These are phyloP conservation scores for Amaranthus tricolor DNA, from an alignment of 179 eudicot genomes.

Conservation along the genomic window DNA sequence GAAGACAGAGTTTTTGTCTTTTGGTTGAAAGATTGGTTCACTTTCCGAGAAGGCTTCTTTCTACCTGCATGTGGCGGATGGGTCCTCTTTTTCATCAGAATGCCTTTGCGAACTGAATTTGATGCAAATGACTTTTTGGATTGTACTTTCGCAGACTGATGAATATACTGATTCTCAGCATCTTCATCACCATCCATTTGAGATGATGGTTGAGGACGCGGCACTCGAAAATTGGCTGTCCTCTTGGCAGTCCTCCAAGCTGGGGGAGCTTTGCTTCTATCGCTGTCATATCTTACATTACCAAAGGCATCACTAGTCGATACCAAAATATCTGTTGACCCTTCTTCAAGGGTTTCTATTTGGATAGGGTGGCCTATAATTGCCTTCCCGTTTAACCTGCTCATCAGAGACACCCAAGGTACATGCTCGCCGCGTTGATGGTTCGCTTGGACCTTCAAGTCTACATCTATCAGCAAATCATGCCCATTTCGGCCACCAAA, in stretches of 20 bases:
- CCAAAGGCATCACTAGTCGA: constrained; percentile 34
- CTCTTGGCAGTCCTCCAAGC: constrained; percentile 80
- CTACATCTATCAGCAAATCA: constrained; percentile 72
- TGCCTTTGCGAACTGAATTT: constrained; percentile 32
- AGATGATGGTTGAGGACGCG: constrained; percentile 55
- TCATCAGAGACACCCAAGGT: constrained; percentile 87
- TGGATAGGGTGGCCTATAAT: constrained; percentile 92
- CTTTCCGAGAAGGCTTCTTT: constrained; percentile 45
- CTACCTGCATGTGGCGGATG: constrained; percentile 22
- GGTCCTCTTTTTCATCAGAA: constrained; percentile 24
- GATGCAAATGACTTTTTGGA: constrained; percentile 33
- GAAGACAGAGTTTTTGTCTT: constrained; percentile 67
- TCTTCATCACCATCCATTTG: constrained; percentile 40
- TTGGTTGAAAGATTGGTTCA: constrained; percentile 45
- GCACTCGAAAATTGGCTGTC: constrained; percentile 66
- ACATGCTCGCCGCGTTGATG: constrained; percentile 75
- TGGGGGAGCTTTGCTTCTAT: constrained; percentile 42
- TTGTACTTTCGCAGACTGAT: constrained; percentile 37
- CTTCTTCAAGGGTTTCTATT: constrained; percentile 70
- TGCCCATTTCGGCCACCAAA: constrained; percentile 42
- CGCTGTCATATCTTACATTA: constrained; percentile 30
- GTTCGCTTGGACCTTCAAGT: constrained; percentile 69
- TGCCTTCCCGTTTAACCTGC: constrained; percentile 88
- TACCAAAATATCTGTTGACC: constrained; percentile 53
- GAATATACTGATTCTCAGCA: constrained; percentile 27